Conservation (phyloP, 1,284 basidiomycete species). For the Apiotrichum sp. region DNA sequence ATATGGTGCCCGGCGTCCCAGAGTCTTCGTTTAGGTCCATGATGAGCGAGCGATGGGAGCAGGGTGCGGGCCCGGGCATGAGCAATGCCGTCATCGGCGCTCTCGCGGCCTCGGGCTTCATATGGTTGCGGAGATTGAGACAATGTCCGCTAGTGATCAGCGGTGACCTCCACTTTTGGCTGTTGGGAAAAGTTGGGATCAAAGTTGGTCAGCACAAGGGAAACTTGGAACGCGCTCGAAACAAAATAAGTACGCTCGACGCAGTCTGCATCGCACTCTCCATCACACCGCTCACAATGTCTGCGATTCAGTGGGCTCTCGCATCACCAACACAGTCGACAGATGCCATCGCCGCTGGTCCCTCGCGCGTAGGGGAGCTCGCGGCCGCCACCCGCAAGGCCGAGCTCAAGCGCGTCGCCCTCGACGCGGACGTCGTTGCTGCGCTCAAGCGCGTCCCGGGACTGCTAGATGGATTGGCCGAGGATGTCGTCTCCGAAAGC, state of each 20-base stretch:
- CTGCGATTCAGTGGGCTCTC: conserved; percentile 27
- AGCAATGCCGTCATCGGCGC: conserved; percentile 1
- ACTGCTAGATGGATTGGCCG: conserved; percentile 24
- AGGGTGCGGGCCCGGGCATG: too few relatives aligned
- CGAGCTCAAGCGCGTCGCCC: conserved; percentile 40
- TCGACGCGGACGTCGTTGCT: conserved; percentile 23
- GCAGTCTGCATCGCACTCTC: not conserved
- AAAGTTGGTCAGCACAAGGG: conserved; percentile 8
- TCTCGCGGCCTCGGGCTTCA: not conserved
- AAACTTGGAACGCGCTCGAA: not conserved
- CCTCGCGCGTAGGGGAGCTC: conserved; percentile 19
- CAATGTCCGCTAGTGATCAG: conserved; percentile 5
- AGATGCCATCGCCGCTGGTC: conserved; percentile 3
- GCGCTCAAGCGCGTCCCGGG: conserved; percentile 25
- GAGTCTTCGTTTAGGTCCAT: too few relatives aligned
- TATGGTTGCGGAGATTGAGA: too few relatives aligned
- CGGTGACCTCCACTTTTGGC: not conserved
- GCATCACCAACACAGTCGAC: conserved; percentile 1
- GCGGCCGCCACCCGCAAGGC: conserved; percentile 32
- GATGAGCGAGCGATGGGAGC: too few relatives aligned
- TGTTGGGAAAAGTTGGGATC: conserved; percentile 9
- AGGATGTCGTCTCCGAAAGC: not conserved
- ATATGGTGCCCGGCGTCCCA: too few relatives aligned
- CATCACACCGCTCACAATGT: conserved; percentile 12
- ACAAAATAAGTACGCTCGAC: not conserved